Evolutionary conservation across 129 eudicot genomes (phyloP).

Genomic region (Escallonia herrerae): DNA sequence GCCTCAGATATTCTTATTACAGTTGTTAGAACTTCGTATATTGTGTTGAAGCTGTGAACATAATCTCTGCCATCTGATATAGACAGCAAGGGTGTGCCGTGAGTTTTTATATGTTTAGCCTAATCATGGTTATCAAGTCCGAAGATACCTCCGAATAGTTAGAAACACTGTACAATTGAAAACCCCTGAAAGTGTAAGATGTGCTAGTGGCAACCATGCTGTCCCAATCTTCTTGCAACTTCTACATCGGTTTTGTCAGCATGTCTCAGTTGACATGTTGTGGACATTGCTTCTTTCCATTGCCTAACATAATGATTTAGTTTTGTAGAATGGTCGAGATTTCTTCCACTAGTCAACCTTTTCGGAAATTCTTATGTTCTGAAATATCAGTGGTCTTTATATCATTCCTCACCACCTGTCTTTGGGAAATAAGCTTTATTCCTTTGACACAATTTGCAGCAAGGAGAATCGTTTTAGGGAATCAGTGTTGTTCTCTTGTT

Average conservation of each 20-base stretch:
- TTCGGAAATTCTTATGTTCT: neutral
- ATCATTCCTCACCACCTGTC: neutral
- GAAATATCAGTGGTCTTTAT: neutral
- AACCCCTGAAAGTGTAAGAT: too few species aligned
- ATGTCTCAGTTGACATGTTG: neutral
- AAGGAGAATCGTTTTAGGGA: neutral
- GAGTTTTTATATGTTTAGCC: too few species aligned
- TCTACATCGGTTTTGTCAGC: neutral
- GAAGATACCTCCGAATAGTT: too few species aligned
- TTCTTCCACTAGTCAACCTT: too few species aligned
- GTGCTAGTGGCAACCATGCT: too few species aligned
- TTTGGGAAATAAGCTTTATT: neutral
- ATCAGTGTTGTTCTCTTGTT: neutral
- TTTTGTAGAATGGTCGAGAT: too few species aligned
- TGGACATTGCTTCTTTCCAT: neutral
- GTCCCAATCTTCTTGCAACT: neutral
- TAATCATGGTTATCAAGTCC: too few species aligned
- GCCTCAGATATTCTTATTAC: neutral
- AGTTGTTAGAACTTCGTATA: neutral
- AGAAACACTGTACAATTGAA: too few species aligned
- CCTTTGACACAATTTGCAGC: neutral
- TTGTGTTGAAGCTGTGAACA: neutral
- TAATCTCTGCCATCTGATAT: neutral
- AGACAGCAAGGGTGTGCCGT: too few species aligned
- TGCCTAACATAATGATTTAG: too few species aligned